A percentile compares a stretch with the other conserved stretches of the same genome.
phyloP scores from a whole-genome alignment of 2,329 filamentous ascomycete genomes.

The Neurospora sp. region DNA sequence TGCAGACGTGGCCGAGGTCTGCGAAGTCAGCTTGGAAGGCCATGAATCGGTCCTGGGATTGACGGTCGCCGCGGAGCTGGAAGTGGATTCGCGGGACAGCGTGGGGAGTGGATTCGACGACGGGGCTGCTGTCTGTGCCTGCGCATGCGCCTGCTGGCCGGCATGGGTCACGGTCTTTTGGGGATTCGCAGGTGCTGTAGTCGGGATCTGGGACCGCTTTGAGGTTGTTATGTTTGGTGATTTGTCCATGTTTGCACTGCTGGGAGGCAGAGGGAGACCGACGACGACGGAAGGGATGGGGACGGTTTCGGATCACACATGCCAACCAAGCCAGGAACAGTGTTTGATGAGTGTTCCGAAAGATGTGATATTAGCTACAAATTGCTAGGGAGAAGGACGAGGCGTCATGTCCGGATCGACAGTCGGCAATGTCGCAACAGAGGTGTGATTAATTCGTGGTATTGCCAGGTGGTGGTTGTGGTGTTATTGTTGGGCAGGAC shows the following conservation, averaged over 20 bases:
- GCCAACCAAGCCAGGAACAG: constrained; percentile 16
- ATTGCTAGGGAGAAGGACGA: not conserved
- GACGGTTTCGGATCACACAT: constrained; percentile 17
- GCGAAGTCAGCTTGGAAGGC: constrained; percentile 15
- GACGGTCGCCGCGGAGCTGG: constrained; percentile 16
- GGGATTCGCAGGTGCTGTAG: constrained; percentile 2
- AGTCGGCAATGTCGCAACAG: not conserved
- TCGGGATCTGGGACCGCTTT: constrained; percentile 6
- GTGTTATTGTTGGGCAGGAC: not conserved
- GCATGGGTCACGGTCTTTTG: constrained; percentile 13
- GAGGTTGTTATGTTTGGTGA: constrained; percentile 21
- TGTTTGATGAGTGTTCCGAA: not conserved
- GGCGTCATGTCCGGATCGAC: not conserved
- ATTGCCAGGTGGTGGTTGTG: not conserved
- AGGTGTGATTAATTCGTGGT: not conserved
- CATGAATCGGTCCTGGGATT: constrained; percentile 17
- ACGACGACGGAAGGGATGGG: constrained; percentile 13
- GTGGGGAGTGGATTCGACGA: constrained; percentile 11
- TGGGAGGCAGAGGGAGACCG: constrained; percentile 8
- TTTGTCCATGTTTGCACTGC: constrained; percentile 26
- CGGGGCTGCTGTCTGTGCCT: constrained; percentile 3
- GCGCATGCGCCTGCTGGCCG: constrained; percentile 3
- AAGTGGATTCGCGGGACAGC: constrained; percentile 20
- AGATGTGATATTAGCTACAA: not conserved
- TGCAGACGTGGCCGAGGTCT: constrained; percentile 16